Evolutionary conservation across 2,329 filamentous ascomycete species (phyloP).

Genomic region (Verticillium zaregamsianum): DNA sequence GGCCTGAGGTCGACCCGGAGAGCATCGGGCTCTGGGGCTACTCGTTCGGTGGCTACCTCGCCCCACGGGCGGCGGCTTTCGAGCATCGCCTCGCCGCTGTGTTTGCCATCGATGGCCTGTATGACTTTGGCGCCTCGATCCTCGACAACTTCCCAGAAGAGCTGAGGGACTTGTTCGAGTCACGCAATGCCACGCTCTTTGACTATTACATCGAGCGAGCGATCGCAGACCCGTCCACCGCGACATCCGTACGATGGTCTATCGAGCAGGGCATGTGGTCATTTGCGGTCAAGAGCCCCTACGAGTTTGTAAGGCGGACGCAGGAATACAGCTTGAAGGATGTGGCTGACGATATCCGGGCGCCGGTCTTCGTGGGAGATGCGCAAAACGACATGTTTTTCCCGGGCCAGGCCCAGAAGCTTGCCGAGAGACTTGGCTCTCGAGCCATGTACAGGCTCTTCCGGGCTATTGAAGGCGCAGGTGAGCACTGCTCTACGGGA

Average conservation of each 20-base stretch:
- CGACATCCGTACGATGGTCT: constrained; percentile 21
- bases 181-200: background rate
- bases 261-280: constrained; percentile 26
- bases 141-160: constrained; percentile 8
- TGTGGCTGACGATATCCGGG: constrained; percentile 11
- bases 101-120: constrained; percentile 34
- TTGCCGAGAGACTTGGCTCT: constrained; percentile 11
- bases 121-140: constrained; percentile 13
- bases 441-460: constrained; percentile 6
- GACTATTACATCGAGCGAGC: background rate
- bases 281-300: constrained; percentile 23
- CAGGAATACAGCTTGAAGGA: constrained; percentile 13
- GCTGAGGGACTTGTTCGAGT: constrained; percentile 3
- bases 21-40: constrained; percentile 32
- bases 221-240: constrained; percentile 14
- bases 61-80: constrained; percentile 35
- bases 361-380: constrained; percentile 18
- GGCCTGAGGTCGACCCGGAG: constrained; percentile 22
- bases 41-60: constrained; percentile 36
- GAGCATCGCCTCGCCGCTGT: constrained; percentile 35
- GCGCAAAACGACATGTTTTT: constrained; percentile 15
- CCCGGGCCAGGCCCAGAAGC: constrained; percentile 7
- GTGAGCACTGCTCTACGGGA: background rate
- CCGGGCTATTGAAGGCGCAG: background rate
- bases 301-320: constrained; percentile 16